Evolutionary conservation across 2,329 filamentous ascomycete genomes (phyloP).

Genomic region (Myrmaecium sp.): DNA sequence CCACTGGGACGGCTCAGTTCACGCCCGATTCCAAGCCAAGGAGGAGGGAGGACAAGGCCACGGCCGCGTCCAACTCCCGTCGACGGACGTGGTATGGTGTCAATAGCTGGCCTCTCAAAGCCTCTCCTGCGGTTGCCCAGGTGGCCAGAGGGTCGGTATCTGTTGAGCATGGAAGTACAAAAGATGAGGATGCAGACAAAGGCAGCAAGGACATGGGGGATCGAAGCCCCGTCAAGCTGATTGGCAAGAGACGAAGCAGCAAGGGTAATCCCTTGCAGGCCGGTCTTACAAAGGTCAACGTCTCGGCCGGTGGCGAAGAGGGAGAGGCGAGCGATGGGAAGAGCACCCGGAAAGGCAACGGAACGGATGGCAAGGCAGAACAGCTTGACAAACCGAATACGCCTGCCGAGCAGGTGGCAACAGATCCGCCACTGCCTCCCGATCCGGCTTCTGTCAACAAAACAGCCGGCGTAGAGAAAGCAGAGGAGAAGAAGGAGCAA

Average conservation of each 20-base stretch:
- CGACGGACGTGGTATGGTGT: slow-evolving; percentile 26
- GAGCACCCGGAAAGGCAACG: slow-evolving; percentile 5
- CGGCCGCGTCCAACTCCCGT: background rate
- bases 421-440: no score
- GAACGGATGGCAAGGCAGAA: slow-evolving; percentile 12
- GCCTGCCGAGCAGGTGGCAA: slow-evolving; percentile 3
- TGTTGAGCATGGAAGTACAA: slow-evolving; percentile 25
- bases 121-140: slow-evolving; percentile 26
- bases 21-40: no score
- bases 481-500: slow-evolving; percentile 8
- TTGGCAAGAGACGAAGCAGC: slow-evolving; percentile 26
- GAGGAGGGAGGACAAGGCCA: no score
- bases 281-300: slow-evolving; percentile 28
- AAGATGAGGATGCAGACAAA: slow-evolving; percentile 20
- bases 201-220: slow-evolving; percentile 11
- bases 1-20: background rate
- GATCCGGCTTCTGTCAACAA: no score
- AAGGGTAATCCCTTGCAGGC: slow-evolving; percentile 28
- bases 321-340: slow-evolving; percentile 6
- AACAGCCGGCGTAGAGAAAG: slow-evolving; percentile 1
- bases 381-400: slow-evolving; percentile 14
- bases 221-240: slow-evolving; percentile 16
- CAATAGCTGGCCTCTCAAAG: slow-evolving; percentile 29
- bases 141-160: slow-evolving; percentile 29
- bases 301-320: slow-evolving; percentile 19